A percentile compares a stretch with the other conserved stretches of the same genome.
Evolutionary conservation across 306 rosid genomes (phyloP).

Genomic region (Coriaria nepalensis): DNA sequence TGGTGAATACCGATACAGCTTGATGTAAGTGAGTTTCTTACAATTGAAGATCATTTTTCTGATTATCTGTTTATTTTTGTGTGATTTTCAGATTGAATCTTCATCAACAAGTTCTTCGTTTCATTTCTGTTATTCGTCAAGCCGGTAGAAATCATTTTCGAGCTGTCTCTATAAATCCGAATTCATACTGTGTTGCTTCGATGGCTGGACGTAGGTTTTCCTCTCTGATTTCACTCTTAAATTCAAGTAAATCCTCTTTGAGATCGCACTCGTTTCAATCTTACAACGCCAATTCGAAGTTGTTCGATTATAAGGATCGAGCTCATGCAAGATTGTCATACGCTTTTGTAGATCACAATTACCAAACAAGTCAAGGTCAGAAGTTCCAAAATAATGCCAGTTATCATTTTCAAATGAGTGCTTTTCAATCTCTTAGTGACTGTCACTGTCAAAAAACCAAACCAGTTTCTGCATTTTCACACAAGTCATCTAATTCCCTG

Average conservation of each 20-base stretch:
- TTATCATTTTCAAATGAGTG: slow-evolving; percentile 11
- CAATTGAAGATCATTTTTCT: no score
- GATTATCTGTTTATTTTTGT: no score
- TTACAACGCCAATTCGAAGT: slow-evolving; percentile 12
- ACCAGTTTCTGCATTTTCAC: slow-evolving; percentile 17
- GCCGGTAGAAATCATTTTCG: no score
- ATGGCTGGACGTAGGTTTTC: slow-evolving; percentile 45
- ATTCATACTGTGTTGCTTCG: no score
- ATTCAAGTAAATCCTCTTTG: slow-evolving; percentile 17
- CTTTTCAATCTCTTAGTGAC: slow-evolving; percentile 13
- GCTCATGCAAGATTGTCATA: slow-evolving; percentile 18
- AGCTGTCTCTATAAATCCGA: no score
- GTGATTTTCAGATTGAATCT: no score
- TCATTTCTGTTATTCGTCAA: no score
- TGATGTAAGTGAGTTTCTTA: no score
- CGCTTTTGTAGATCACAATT: slow-evolving; percentile 13
- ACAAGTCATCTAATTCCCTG: slow-evolving; percentile 15
- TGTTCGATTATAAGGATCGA: slow-evolving; percentile 10
- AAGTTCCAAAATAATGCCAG: slow-evolving; percentile 5
- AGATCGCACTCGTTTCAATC: slow-evolving; percentile 17
- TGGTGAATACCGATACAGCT: no score
- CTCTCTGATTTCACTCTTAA: slow-evolving; percentile 21
- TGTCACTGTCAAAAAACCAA: slow-evolving; percentile 10
- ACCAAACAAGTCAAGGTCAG: slow-evolving; percentile 15
- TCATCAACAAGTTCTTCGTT: no score